These are phyloP conservation scores for Nigrospora sphaerica DNA, from an alignment of 2,329 filamentous ascomycete species.

Conservation along the genomic window DNA sequence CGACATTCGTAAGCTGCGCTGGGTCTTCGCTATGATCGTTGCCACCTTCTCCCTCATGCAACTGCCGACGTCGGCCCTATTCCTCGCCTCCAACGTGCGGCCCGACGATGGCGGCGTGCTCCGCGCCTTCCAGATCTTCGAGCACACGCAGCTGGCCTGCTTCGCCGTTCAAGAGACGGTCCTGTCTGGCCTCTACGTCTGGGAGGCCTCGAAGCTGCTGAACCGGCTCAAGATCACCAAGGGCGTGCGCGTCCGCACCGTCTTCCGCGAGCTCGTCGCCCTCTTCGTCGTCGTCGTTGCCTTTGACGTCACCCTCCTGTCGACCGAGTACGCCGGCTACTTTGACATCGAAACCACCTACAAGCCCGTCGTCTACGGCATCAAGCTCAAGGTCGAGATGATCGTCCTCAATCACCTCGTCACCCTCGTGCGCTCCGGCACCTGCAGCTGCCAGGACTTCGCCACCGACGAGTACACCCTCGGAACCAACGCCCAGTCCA, in stretches of 20 bases:
- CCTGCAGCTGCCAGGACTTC: too few relatives aligned
- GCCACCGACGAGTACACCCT: too few relatives aligned
- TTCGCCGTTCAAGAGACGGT: slow-evolving; percentile 37
- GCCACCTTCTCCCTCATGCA: slow-evolving; percentile 45
- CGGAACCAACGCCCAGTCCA: too few relatives aligned
- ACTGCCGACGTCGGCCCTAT: slow-evolving; percentile 43
- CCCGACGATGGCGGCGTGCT: not conserved
- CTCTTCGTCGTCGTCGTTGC: slow-evolving; percentile 30
- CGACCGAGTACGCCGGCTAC: slow-evolving; percentile 27
- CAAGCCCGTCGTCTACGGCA: slow-evolving; percentile 31
- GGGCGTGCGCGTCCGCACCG: slow-evolving; percentile 10
- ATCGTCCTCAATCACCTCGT: slow-evolving; percentile 39
- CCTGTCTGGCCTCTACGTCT: slow-evolving; percentile 43
- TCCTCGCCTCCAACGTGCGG: slow-evolving; percentile 7
- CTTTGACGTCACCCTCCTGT: slow-evolving; percentile 29
- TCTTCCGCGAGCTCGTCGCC: slow-evolving; percentile 25
- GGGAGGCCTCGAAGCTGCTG: slow-evolving; percentile 32
- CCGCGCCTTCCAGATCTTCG: slow-evolving; percentile 6
- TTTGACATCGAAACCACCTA: slow-evolving; percentile 23
- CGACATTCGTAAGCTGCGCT: slow-evolving; percentile 36
- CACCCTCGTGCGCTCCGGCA: slow-evolving; percentile 2
- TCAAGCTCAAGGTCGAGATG: slow-evolving; percentile 48
- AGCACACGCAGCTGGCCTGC: slow-evolving; percentile 31
- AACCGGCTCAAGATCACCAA: slow-evolving; percentile 22
- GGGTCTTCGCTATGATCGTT: slow-evolving; percentile 49